Evolutionary conservation across 768 basidiomycete genomes (phyloP), one percentile per base, ranked within the genome.

Genomic region (Agaricus sinodeliciosus): DNA sequence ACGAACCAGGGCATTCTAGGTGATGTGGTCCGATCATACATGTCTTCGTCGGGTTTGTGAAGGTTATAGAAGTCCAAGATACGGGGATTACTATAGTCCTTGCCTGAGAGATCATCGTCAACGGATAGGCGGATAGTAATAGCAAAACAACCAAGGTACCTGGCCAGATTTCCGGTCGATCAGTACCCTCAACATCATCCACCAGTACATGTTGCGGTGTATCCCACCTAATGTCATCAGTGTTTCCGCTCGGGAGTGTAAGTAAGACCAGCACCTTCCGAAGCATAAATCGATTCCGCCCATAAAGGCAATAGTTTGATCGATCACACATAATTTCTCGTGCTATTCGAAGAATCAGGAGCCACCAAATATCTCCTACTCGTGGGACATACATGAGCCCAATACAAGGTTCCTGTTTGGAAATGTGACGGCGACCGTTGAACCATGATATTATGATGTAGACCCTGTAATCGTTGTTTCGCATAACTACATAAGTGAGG

Each of bases 351-450:
- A 55, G 37, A 28, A 22, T 39, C 37, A 39, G 37, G 13, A 16
- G 13, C 12, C 12, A 6, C 16, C 37, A 34, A 26, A 47, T 37
- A 18, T 46, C 39, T 19, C 41, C 18, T 26, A 22, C 26, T 31
- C 19, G 55, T 15, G 26, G 12, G 19, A 45, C 85, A 60, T 62
- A 95, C 94, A 70, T 98, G 96, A 25, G 95, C 94, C 96, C 96
- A 99, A 64, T 96, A 94, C 66, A 95, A 93, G 2, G 94, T 98
- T 11, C 94, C 94, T 0, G 94, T 96, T 64, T 92, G 88, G 67
- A 97, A 93, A 69, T 99, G 96, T 2, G 92, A 95, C 0, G 96
- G 96, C 4, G 95, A 97, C 22, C 96, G 84, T 64, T 99, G 96
- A 2, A 98, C 84, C 82, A 94, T 84, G 49, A 99, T 88, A 67